Evolutionary conservation across 2,329 filamentous ascomycete genomes (phyloP), one percentile per base, ranked within the genome.

Genomic region (Penicillium sp.): DNA sequence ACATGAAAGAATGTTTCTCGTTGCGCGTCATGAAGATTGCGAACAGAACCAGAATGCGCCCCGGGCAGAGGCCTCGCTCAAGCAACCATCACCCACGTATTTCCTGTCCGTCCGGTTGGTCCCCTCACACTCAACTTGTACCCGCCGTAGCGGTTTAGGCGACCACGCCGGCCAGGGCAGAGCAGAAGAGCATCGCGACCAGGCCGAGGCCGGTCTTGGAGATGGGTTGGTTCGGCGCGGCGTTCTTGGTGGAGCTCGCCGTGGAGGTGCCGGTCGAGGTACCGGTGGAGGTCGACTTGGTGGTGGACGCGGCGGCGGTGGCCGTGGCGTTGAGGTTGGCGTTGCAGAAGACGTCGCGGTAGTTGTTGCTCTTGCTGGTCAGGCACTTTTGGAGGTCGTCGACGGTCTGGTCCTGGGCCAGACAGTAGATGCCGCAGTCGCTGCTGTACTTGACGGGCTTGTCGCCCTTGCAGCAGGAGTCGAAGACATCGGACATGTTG

Each of bases 381-480:
- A 77, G 56, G 48, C 74, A 77, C 3, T 53, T 20, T 4, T 55
- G 54, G 21, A 74, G 53, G 4, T 62, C 51, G 8, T 47, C 39
- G 35, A 71, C 53, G 15, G 50, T 58, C 47, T 73, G 70, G 29
- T 54, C 67, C 27, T 61, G 55, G 0, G 69, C 71, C 11, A 71
- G 68, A 51, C 74, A 77, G 71, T 76, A 77, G 43, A 76, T 51
- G 11, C 70, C 72, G 62, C 75, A 77, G 52, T 67, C 59, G 54
- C 68, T 51, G 53, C 70, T 62, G 68, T 76, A 77, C 48, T 60
- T 59, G 33, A 70, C 57, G 18, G 76, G 63, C 15, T 67, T 56
- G 36, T 73, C 69, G 7, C 62, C 48, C 8, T 64, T 60, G 53
- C 74, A 77, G 68, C 74, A 77, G 15, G 58, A 50, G 27, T 62